Evolutionary conservation across 495 filamentous ascomycete species (phyloP).

Genomic region (Aspergillus campestris): DNA sequence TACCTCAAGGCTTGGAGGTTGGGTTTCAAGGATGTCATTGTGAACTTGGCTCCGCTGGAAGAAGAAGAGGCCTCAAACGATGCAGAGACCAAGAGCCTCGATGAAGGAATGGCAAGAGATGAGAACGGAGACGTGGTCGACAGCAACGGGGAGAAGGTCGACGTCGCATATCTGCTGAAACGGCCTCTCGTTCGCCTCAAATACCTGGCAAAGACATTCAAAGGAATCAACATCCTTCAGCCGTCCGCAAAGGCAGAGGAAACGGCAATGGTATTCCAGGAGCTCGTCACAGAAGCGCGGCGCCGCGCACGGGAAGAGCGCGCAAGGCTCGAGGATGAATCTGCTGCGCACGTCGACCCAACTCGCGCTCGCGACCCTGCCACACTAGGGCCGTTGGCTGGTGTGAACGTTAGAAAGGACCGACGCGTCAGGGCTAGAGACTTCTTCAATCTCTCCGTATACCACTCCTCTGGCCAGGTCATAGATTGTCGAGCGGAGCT

Average conservation of each 20-base stretch:
- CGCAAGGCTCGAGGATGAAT: slow-evolving; percentile 83
- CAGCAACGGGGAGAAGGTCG: slow-evolving; percentile 77
- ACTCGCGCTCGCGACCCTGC: slow-evolving; percentile 68
- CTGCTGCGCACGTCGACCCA: slow-evolving; percentile 73
- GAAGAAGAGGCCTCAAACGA: slow-evolving; percentile 37
- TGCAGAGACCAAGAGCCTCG: slow-evolving; percentile 47
- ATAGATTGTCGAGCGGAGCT: slow-evolving; percentile 86
- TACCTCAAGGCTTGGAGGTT: slow-evolving; percentile 88
- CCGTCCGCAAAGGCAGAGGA: slow-evolving; percentile 51
- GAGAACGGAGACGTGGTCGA: slow-evolving; percentile 71
- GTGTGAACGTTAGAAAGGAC: slow-evolving; percentile 60
- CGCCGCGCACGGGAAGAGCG: slow-evolving; percentile 75
- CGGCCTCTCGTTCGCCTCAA: slow-evolving; percentile 82
- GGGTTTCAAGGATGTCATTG: slow-evolving; percentile 90
- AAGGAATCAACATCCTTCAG: slow-evolving; percentile 50
- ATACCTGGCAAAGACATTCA: slow-evolving; percentile 76
- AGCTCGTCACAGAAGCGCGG: slow-evolving; percentile 67
- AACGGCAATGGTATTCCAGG: slow-evolving; percentile 51
- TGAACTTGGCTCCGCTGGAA: slow-evolving; percentile 74
- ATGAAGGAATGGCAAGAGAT: slow-evolving; percentile 66
- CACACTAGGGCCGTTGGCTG: slow-evolving; percentile 59
- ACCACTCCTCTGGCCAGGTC: slow-evolving; percentile 82
- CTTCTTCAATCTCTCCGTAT: slow-evolving; percentile 74
- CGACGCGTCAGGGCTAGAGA: slow-evolving; percentile 82
- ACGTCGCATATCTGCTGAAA: slow-evolving; percentile 90